A percentile compares a stretch with the other conserved stretches of the same genome.
These are phyloP conservation scores for Coemansia sp. DNA, from an alignment of 192 early-diverging fungal species.

Conservation along the genomic window DNA sequence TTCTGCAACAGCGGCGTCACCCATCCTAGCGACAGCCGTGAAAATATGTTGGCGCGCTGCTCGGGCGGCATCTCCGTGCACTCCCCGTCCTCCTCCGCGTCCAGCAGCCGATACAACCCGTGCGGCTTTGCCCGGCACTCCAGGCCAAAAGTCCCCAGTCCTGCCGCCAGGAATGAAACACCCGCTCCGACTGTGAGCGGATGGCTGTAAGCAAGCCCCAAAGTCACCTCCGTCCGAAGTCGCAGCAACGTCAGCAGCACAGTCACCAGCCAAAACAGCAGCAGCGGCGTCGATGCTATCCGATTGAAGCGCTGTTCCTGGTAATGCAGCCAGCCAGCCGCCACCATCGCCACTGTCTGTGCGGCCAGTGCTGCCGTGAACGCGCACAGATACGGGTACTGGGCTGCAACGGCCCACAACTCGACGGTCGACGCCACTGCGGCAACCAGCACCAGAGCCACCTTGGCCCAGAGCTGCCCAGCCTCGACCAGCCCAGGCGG, in stretches of 20 bases:
- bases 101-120: too few species aligned
- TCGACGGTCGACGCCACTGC: slow-evolving; percentile 2
- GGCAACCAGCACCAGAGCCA: slow-evolving; percentile 1
- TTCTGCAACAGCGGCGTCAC: slow-evolving; percentile 76
- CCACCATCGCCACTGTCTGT: slow-evolving; percentile 1
- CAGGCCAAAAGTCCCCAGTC: too few species aligned
- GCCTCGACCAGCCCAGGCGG: neutral
- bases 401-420: neutral
- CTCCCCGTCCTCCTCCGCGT: neutral
- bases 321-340: slow-evolving; percentile 9
- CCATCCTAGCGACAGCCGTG: slow-evolving; percentile 78
- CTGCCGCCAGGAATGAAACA: too few species aligned
- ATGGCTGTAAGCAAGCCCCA: too few species aligned
- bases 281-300: slow-evolving; percentile 12
- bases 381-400: neutral
- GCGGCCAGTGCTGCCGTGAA: slow-evolving; percentile 7
- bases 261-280: slow-evolving; percentile 22
- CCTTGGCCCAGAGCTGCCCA: neutral
- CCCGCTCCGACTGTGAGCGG: too few species aligned
- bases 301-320: slow-evolving; percentile 17
- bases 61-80: slow-evolving; percentile 55
- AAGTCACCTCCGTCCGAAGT: slow-evolving; percentile 22
- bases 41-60: slow-evolving; percentile 74
- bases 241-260: slow-evolving; percentile 2
- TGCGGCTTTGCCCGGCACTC: too few species aligned